Evolutionary conservation across 768 basidiomycete species (phyloP), one percentile per base, ranked within the genome.

Genomic region (Lepiota brunneoincarnata): DNA sequence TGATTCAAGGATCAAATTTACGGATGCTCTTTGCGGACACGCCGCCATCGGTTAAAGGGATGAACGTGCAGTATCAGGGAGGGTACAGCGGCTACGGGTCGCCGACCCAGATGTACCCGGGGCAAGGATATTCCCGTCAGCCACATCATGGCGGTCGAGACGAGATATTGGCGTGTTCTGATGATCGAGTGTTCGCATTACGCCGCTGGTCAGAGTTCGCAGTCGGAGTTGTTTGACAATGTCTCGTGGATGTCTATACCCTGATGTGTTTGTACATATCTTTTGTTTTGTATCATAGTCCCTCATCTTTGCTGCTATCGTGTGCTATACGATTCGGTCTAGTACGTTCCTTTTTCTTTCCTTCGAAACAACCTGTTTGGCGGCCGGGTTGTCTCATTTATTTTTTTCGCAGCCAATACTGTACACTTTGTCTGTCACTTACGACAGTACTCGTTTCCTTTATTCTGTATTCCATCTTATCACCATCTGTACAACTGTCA

Each of bases 21-120:
- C 86, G 91, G 11, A 79, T 93, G 48, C 75, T 99, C 40, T 98
- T 98, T 65, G 90, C 95, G 45, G 97, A 98, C 69, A 90, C 91
- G 2, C 94, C 93, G 0, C 87, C 93, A 0, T 84, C 84, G n/a
- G 85, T 87, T 60, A 70, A 81, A 2, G 72, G 78, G 42, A 66
- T 63, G 46, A 24, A 23, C 11, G 43, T 38, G 44, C 58, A 59
- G 21, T 56, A 59, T 52, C 60, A 49, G n/a, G 37, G 41, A 21
- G 51, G 60, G 12, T 72, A 71, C 62, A 64, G 66, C 45, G 69
- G 71, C 6, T 75, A 75, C 40, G 71, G 67, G 20, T 52, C 61
- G 2, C 61, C 66, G 24, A 18, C 49, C 10, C 12, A 39, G 24
- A 24, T 23, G 31, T 58, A 58, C 26, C 46, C 35, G 4, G 46